Percentiles rank a stretch among this genome's conserved stretches.
Conservation (phyloP, 805 yeast species). For the Saturnispora mendoncae region DNA sequence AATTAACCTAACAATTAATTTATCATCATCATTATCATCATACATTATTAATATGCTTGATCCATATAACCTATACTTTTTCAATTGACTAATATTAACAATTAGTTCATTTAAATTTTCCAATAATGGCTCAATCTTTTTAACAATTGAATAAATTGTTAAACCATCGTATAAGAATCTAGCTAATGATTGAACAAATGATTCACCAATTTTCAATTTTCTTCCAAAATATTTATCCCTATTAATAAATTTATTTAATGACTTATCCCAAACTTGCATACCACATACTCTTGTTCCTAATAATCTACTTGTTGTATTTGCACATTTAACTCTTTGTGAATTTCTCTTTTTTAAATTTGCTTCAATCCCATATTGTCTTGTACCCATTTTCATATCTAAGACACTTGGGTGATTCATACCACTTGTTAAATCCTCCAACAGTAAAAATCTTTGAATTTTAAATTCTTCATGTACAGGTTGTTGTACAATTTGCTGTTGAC, state of each 20-base stretch:
- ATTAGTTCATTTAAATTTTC: conserved; percentile 51
- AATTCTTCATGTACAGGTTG: neutral
- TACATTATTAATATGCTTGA: conserved; percentile 83
- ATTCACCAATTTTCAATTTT: conserved; percentile 55
- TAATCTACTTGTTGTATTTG: conserved; percentile 64
- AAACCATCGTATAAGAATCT: conserved; percentile 76
- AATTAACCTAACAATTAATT: conserved; percentile 56
- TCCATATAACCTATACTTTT: conserved; percentile 85
- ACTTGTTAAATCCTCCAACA: conserved; percentile 83
- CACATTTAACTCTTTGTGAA: conserved; percentile 79
- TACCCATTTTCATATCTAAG: conserved; percentile 94
- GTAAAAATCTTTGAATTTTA: conserved; percentile 67
- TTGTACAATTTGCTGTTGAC: neutral
- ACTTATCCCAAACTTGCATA: conserved; percentile 69
- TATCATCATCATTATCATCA: conserved; percentile 35
- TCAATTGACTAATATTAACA: conserved; percentile 43
- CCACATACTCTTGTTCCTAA: conserved; percentile 95
- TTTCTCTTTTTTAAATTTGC: conserved; percentile 61
- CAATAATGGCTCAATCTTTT: conserved; percentile 61
- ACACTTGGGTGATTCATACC: conserved; percentile 84
- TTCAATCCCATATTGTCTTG: conserved; percentile 96
- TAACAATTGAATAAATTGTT: conserved; percentile 45
- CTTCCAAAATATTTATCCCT: conserved; percentile 94
- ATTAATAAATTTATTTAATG: conserved; percentile 41
- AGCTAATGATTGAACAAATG: conserved; percentile 66